Percentiles rank a stretch among this genome's conserved stretches.
Conservation (phyloP, 2,329 filamentous ascomycete genomes). For the Cercospora sojina region DNA sequence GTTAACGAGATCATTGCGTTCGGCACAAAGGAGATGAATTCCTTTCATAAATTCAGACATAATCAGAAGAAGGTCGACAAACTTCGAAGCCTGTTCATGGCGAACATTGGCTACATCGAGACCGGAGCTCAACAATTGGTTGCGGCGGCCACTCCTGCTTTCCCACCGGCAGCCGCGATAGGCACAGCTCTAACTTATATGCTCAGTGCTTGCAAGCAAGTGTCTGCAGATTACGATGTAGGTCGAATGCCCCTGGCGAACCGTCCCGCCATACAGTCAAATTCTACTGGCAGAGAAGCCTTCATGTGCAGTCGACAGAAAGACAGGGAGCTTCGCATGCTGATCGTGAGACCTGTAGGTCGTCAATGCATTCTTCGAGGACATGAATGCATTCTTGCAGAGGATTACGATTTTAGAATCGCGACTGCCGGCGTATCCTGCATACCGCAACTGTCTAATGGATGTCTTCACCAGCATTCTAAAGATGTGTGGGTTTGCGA, state of each 20-base stretch:
- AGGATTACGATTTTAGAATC: constrained; percentile 10
- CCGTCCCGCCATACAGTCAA: not conserved
- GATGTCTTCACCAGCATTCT: constrained; percentile 11
- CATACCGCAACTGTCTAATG: constrained; percentile 13
- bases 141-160: constrained; percentile 11
- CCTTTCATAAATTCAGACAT: constrained; percentile 8
- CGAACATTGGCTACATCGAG: constrained; percentile 11
- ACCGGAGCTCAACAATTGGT: constrained; percentile 7
- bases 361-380: constrained; percentile 13
- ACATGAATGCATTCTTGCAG: constrained; percentile 12
- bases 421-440: constrained; percentile 5
- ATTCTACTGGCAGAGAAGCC: not conserved
- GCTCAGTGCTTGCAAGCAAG: constrained; percentile 12
- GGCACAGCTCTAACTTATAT: constrained; percentile 10
- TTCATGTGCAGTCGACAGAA: not conserved
- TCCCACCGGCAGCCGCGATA: constrained; percentile 9
- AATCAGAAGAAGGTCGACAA: constrained; percentile 15
- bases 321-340: not conserved
- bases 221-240: constrained; percentile 14
- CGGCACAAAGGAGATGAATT: constrained; percentile 5
- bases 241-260: not conserved
- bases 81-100: constrained; percentile 11
- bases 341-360: not conserved
- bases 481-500: constrained; percentile 11
- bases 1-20: constrained; percentile 10